These are phyloP conservation scores for Kwoniella heveanensis DNA, from an alignment of 768 basidiomycete genomes.

Conservation along the genomic window DNA sequence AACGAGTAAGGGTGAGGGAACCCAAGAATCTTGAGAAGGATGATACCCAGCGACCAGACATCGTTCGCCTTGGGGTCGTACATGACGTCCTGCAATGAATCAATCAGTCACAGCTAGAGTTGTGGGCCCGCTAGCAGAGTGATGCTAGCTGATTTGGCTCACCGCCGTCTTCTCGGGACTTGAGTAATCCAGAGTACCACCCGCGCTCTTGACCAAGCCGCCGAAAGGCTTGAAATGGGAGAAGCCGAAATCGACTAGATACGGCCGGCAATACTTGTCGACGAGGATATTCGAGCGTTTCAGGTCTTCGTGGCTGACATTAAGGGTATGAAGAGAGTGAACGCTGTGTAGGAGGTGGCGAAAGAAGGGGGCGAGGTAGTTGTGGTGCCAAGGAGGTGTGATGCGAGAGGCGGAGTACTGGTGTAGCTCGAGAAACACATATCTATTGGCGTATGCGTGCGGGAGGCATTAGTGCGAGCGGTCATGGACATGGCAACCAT, in stretches of 20 bases:
- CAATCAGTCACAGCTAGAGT: not conserved
- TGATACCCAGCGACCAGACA: constrained; percentile 53
- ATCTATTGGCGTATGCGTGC: too few species aligned
- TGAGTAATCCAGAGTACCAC: constrained; percentile 53
- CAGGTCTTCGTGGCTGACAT: constrained; percentile 60
- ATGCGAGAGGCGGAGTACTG: constrained; percentile 28
- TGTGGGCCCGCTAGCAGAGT: not conserved
- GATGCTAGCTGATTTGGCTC: constrained; percentile 7
- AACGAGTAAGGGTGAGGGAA: constrained; percentile 40
- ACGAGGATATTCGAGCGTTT: constrained; percentile 60
- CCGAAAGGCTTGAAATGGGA: constrained; percentile 43
- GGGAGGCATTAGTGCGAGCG: not conserved
- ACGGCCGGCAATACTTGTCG: constrained; percentile 37
- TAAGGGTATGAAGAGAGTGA: constrained; percentile 51
- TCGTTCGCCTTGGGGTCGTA: constrained; percentile 48
- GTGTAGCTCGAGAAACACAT: constrained; percentile 47
- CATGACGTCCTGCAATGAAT: constrained; percentile 18
- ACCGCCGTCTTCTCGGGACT: constrained; percentile 52
- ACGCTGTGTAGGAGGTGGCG: constrained; percentile 40
- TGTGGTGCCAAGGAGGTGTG: constrained; percentile 16
- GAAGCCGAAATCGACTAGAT: constrained; percentile 53
- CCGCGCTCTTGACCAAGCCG: constrained; percentile 36
- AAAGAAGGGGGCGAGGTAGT: constrained; percentile 44
- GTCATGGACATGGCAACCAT: not conserved
- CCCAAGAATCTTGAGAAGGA: constrained; percentile 44